A percentile compares a stretch with the other conserved stretches of the same genome.
These are phyloP conservation scores for Ceratobasidium sp. DNA, from an alignment of 1,284 basidiomycete genomes.

Conservation along the genomic window DNA sequence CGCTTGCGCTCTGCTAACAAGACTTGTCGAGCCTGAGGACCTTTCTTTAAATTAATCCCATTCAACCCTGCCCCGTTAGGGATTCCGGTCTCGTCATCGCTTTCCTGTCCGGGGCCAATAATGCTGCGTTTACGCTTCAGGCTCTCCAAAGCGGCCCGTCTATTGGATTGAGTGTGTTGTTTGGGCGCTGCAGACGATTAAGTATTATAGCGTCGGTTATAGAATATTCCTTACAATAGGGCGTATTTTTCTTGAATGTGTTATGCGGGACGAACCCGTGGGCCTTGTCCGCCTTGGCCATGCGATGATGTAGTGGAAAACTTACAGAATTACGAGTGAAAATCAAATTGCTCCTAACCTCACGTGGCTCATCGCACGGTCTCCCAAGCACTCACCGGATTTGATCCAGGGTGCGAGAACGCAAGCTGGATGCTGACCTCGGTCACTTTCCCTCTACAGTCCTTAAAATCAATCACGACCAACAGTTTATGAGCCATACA, in stretches of 20 bases:
- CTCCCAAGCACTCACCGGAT: no score
- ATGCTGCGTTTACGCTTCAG: slow-evolving; percentile 30
- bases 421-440: neutral
- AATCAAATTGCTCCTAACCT: slow-evolving; percentile 20
- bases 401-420: no score
- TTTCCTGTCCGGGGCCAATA: slow-evolving; percentile 15
- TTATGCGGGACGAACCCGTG: neutral
- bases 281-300: slow-evolving; percentile 23
- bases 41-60: neutral
- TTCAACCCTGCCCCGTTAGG: slow-evolving; percentile 2
- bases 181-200: neutral
- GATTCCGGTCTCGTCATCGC: neutral
- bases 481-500: neutral
- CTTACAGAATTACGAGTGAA: neutral
- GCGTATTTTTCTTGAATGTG: slow-evolving; percentile 3
- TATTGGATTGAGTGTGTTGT: neutral
- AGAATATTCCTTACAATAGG: slow-evolving; percentile 1
- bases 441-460: neutral
- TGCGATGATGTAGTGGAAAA: slow-evolving; percentile 17
- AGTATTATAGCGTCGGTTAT: neutral
- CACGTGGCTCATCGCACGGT: slow-evolving; percentile 12
- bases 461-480: neutral
- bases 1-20: slow-evolving; percentile 68
- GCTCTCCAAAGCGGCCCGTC: neutral
- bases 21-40: neutral